Evolutionary conservation across 2,329 filamentous ascomycete species (phyloP).

Genomic region (Corinectria fuckeliana): DNA sequence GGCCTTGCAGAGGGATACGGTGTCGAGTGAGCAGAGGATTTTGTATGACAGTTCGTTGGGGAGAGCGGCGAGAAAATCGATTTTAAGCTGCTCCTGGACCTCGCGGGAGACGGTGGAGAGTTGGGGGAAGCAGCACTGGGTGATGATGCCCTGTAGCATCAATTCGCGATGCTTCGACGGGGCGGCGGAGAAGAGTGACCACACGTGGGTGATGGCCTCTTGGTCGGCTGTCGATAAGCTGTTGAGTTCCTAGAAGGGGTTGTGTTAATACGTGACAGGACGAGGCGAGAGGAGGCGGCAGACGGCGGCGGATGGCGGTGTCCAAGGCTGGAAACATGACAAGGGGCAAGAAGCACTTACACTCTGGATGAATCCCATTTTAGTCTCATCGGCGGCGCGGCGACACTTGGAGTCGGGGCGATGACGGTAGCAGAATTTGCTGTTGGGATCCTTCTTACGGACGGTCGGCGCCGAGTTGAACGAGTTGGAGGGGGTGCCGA

Average conservation of each 20-base stretch:
- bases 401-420: conserved; percentile 93
- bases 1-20: conserved; percentile 91
- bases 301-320: neutral
- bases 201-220: conserved; percentile 95
- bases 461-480: conserved; percentile 29
- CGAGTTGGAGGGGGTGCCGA: conserved; percentile 22
- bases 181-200: conserved; percentile 96
- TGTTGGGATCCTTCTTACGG: conserved; percentile 68
- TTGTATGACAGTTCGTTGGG: conserved; percentile 92
- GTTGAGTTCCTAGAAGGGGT: conserved; percentile 71
- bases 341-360: conserved; percentile 57
- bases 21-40: conserved; percentile 91
- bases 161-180: conserved; percentile 92
- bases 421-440: conserved; percentile 95
- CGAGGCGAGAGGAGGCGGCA: too few relatives aligned
- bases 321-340: neutral
- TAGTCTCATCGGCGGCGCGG: conserved; percentile 89
- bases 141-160: conserved; percentile 95
- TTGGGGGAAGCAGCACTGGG: conserved; percentile 97
- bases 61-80: conserved; percentile 91
- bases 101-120: conserved; percentile 90
- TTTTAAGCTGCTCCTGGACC: conserved; percentile 93
- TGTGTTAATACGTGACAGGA: conserved; percentile 2
- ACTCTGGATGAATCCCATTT: conserved; percentile 93
- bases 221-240: conserved; percentile 83